Percentiles rank a stretch among this genome's conserved stretches.
Evolutionary conservation across 1,284 basidiomycete species (phyloP).

Genomic region (Mycosarcoma mackinlayi): DNA sequence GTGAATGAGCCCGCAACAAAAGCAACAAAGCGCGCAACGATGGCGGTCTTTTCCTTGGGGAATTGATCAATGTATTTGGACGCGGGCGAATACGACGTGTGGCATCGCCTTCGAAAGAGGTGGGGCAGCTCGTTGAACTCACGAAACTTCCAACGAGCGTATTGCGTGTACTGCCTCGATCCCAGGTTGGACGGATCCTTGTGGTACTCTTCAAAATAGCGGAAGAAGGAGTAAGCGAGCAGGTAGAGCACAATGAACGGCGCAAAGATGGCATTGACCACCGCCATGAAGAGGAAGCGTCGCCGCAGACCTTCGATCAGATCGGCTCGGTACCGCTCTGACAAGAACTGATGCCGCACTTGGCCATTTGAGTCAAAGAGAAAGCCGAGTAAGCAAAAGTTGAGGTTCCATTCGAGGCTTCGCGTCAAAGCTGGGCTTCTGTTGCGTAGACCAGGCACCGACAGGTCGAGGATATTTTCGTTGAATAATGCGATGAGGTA

Average conservation of each 20-base stretch:
- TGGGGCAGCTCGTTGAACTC: constrained; percentile 99
- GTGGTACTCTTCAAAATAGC: constrained; percentile 99
- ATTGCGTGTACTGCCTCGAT: constrained; percentile 89
- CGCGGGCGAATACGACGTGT: constrained; percentile 86
- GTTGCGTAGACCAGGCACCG: constrained; percentile 72
- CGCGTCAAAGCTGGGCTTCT: constrained; percentile 79
- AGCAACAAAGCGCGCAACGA: constrained; percentile 90
- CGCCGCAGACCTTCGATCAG: constrained; percentile 83
- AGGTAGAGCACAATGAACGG: constrained; percentile 98
- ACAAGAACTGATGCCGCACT: constrained; percentile 89
- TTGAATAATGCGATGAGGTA: constrained; percentile 98
- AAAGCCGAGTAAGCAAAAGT: constrained; percentile 93
- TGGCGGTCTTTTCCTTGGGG: constrained; percentile 89
- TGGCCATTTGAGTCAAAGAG: constrained; percentile 87
- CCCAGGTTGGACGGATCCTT: constrained; percentile 96
- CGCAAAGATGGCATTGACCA: constrained; percentile 91
- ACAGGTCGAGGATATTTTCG: constrained; percentile 90
- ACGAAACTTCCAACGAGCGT: constrained; percentile 97
- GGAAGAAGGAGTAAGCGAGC: constrained; percentile 97
- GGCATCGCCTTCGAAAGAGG: constrained; percentile 84
- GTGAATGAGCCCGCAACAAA: constrained; percentile 97
- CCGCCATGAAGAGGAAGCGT: constrained; percentile 94
- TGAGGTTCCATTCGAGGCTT: constrained; percentile 93
- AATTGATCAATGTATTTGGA: constrained; percentile 97
- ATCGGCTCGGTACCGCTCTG: constrained; percentile 79